These are phyloP conservation scores for Dactylellina haptotyla DNA, from an alignment of 2,329 filamentous ascomycete species.

Conservation along the genomic window DNA sequence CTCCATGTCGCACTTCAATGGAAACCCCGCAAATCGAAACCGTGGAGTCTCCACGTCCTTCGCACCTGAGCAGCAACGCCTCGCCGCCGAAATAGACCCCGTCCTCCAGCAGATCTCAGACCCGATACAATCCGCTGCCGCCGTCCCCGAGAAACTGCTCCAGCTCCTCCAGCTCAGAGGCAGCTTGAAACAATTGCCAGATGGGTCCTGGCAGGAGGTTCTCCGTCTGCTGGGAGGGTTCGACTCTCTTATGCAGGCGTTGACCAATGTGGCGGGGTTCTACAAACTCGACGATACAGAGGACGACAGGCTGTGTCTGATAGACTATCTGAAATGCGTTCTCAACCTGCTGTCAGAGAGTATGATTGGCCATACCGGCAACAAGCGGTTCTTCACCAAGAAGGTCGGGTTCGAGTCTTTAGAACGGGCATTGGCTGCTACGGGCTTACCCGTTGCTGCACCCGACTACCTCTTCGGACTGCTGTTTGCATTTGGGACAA, in stretches of 20 bases:
- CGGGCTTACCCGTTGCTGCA: conserved; percentile 72
- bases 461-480: conserved; percentile 84
- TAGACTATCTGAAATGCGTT: conserved; percentile 76
- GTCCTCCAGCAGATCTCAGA: conserved; percentile 61
- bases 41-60: conserved; percentile 55
- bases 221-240: conserved; percentile 86
- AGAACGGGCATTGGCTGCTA: conserved; percentile 76
- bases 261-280: conserved; percentile 77
- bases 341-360: conserved; percentile 78
- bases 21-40: conserved; percentile 29
- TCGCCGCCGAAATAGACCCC: conserved; percentile 61
- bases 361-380: conserved; percentile 82
- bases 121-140: conserved; percentile 59
- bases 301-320: conserved; percentile 72
- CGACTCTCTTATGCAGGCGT: conserved; percentile 74
- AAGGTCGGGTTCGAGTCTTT: conserved; percentile 80
- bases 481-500: conserved; percentile 80
- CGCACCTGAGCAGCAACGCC: conserved; percentile 57
- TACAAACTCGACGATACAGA: conserved; percentile 69
- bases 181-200: conserved; percentile 69
- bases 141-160: conserved; percentile 60
- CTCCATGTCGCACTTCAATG: conserved; percentile 50
- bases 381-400: conserved; percentile 86
- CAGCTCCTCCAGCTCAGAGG: conserved; percentile 72
- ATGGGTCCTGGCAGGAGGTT: conserved; percentile 73